Evolutionary conservation across 1,284 basidiomycete species (phyloP), one percentile per base, ranked within the genome.

Genomic region (Microbotryum silenes-acaulis): DNA sequence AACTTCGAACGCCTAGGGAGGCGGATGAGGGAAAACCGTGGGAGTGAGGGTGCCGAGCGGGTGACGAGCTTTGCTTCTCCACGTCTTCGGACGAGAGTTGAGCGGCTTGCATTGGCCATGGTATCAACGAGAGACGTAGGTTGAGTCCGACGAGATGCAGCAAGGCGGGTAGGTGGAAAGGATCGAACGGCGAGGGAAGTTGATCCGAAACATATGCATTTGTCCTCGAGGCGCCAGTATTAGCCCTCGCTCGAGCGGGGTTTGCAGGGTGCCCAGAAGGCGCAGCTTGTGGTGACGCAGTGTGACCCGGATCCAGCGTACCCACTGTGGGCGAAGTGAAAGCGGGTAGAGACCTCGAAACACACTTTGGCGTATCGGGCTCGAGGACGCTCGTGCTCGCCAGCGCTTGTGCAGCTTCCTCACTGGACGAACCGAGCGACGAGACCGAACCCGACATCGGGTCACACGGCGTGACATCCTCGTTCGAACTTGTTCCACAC

Each of bases 131-230:
- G 48, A 68, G 61, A 7, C 66, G 61, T 8, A 68, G 47, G 42
- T 68, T 68, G 58, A 68, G 61, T 1, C 66, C 66, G 23, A 68
- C 66, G 52, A 68, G 66, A 50, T 61, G 63, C 2, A 68, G 51
- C 20, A 68, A 54, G 6, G 59, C 56, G 10, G 66, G 66, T 8
- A 68, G 52, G 51, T 68, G 63, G 57, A 68, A 68, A 0, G 66
- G 63, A 23, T 68, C 63, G 33, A 53, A 53, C 1, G 25, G 20
- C 0, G 59, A 33, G 9, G 42, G 44, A 6, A 49, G 20, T 16
- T 51, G n/a, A n/a, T 58, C 42, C 31, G 62, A 21, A 27, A 55
- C n/a, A n/a, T 58, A 25, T n/a, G 60, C 57, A 3, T 49, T 25
- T 20, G 31, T 49, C 23, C 7, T 27, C 2, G 33, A 37, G 20